Evolutionary conservation across 2,329 filamentous ascomycete species (phyloP), one percentile per base, ranked within the genome.

Genomic region (Pezicula carpinea): DNA sequence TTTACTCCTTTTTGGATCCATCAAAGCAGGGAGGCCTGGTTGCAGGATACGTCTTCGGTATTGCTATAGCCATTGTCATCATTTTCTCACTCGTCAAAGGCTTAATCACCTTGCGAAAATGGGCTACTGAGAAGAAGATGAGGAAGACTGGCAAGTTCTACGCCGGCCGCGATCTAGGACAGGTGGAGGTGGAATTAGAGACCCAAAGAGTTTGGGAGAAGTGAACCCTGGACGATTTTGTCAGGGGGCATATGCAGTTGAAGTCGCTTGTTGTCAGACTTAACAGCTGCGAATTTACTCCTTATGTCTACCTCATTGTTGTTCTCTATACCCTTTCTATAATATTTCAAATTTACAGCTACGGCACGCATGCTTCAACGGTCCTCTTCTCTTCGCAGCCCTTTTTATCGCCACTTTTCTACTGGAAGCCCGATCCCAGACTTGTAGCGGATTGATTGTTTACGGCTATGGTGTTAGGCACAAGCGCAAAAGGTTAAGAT

Each of bases 1-100:
- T 85, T 0, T 95, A 95, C 68, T 64, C 59, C 48, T 95, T 95
- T 67, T 76, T 95, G n/a, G 75, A 95, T 62, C 74, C 81, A 1
- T 23, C 40, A 3, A 35, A 46, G 10, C 31, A 47, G 22, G 53
- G 54, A 18, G 49, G 45, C 1, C 40, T 40, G 6, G 56, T 60
- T 2, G 58, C 51, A 0, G 59, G 46, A 21, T 61, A 61, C 44
- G 52, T 58, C 1, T 54, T 59, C 38, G 60, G 59, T 1, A 62
- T 64, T 31, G 57, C 57, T 7, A 50, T 48, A 4, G 59, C 39
- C 6, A 60, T 60, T 14, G 35, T 53, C 7, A 13, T 62, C 3
- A 50, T 64, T 15, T 61, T 63, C 15, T 44, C 32, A 10, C 13
- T 57, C 14, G 48, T 48, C 8, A 60, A 52, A 35, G 51, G 50